Base-by-base conservation (phyloP, 148 eudicot species). In the Camellia japonica region DNA sequence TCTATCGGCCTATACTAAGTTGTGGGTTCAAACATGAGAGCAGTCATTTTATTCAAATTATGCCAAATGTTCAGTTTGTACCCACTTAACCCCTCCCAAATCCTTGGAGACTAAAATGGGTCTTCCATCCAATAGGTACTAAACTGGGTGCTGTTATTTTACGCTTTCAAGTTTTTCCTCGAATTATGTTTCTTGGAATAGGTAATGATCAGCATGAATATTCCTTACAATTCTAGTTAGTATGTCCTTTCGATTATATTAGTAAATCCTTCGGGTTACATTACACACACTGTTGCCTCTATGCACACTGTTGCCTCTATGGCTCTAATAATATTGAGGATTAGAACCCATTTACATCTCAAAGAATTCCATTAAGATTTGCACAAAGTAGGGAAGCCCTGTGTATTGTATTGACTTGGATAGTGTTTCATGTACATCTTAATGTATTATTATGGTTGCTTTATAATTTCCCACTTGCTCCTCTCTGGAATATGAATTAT, bases 271-370 rank as follows among this genome's bases (percentile, higher is more conserved):
- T 30, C 1, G 63, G 14, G 38, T 73, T 73, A 18, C 41, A 11
- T n/a, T 63, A 14, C 20, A 41, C 70, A 3, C 46, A 38, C 16
- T 46, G 20, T 74, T 41, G n/a, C n/a, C n/a, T n/a, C n/a, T n/a
- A n/a, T n/a, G n/a, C n/a, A n/a, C n/a, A n/a, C n/a, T n/a, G n/a
- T n/a, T n/a, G 58, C 64, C 51, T 3, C 44, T 6, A 30, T 41
- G 58, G 47, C 51, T 3, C 44, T 6, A 30, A 56, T 4, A 55
- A 9, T 8, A 55, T 30, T 30, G 77, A 41, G 51, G 7, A 56
- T 74, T 51, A n/a, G 15, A 74, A 42, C 65, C 77, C 30, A 42
- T 41, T 74, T 58, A n/a, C 66, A 41, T 59, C 66, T 74, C n/a
- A 52, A 72, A 71, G 56, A 52, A 11, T 4, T 74, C 49, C 77